A percentile compares a stretch with the other conserved stretches of the same genome.
Evolutionary conservation across 495 filamentous ascomycete species (phyloP).

Genomic region (Aspergillus saccharolyticus): DNA sequence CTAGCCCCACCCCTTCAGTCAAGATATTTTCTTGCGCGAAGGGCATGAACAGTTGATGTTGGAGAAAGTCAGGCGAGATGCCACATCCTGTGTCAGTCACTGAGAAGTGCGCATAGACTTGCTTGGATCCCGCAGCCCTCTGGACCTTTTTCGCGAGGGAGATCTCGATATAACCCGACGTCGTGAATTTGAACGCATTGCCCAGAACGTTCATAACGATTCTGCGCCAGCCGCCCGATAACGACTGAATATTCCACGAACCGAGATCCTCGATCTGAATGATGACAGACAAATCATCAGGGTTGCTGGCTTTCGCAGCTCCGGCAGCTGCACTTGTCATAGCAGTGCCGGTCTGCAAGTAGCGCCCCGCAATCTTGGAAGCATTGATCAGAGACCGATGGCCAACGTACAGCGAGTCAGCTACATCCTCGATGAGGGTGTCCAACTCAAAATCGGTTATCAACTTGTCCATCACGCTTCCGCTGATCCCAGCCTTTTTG

Average conservation of each 20-base stretch:
- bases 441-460: conserved; percentile 17
- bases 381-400: conserved; percentile 15
- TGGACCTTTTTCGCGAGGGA: conserved; percentile 33
- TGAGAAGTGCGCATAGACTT: conserved; percentile 34
- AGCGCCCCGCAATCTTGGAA: conserved; percentile 14
- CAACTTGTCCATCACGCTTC: conserved; percentile 8
- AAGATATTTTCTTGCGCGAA: conserved; percentile 68
- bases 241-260: conserved; percentile 50
- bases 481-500: conserved; percentile 7
- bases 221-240: conserved; percentile 59
- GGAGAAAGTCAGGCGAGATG: conserved; percentile 65
- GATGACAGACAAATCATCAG: conserved; percentile 40
- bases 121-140: conserved; percentile 12
- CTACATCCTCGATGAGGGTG: conserved; percentile 16
- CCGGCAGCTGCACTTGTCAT: conserved; percentile 2
- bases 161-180: conserved; percentile 54
- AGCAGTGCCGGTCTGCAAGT: conserved; percentile 18
- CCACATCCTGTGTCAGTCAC: conserved; percentile 65
- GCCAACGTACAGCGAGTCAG: conserved; percentile 17
- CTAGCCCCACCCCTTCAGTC: conserved; percentile 62
- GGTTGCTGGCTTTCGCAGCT: neutral
- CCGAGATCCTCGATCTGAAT: conserved; percentile 50
- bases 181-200: conserved; percentile 69
- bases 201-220: conserved; percentile 70
- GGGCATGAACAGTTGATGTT: conserved; percentile 59